Evolutionary conservation across 192 early-diverging fungal species (phyloP).

Genomic region (Coemansia sp.): DNA sequence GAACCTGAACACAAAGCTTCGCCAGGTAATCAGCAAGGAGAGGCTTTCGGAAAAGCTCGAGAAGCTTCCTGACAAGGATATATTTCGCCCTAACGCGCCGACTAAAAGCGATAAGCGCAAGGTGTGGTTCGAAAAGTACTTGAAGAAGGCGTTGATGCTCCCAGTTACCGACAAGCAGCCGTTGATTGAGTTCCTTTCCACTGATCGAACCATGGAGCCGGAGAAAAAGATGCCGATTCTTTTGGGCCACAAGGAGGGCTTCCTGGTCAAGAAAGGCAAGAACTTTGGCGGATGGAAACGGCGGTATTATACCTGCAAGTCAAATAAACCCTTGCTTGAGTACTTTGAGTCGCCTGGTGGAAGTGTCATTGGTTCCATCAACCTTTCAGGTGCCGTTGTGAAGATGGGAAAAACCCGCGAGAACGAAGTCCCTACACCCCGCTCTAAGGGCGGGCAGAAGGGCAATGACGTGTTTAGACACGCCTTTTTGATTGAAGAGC

Average conservation of each 20-base stretch:
- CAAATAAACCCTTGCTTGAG: conserved; percentile 68
- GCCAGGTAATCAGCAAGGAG: conserved; percentile 40
- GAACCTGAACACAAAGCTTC: conserved; percentile 76
- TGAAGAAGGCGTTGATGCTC: conserved; percentile 70
- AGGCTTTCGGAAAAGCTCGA: conserved; percentile 61
- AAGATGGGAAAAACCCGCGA: conserved; percentile 41
- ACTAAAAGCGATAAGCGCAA: conserved; percentile 88
- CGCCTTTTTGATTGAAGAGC: conserved; percentile 85
- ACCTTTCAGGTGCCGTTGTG: conserved; percentile 66
- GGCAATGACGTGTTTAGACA: conserved; percentile 76
- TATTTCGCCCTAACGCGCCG: conserved; percentile 81
- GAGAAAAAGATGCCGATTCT: conserved; percentile 56
- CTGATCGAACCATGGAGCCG: conserved; percentile 62
- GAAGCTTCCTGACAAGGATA: conserved; percentile 81
- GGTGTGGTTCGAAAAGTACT: conserved; percentile 81
- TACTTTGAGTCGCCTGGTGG: conserved; percentile 86
- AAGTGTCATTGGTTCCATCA: conserved; percentile 71
- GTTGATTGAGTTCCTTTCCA: conserved; percentile 77
- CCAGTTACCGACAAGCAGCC: conserved; percentile 63
- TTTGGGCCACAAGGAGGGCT: conserved; percentile 79
- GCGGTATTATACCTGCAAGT: conserved; percentile 75
- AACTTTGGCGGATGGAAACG: conserved; percentile 98
- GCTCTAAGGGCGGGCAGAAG: conserved; percentile 25
- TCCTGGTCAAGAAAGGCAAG: conserved; percentile 90
- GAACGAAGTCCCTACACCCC: conserved; percentile 15